Base-by-base conservation (phyloP, 139 green algal species). In the Auxenochlorella protothecoides region DNA sequence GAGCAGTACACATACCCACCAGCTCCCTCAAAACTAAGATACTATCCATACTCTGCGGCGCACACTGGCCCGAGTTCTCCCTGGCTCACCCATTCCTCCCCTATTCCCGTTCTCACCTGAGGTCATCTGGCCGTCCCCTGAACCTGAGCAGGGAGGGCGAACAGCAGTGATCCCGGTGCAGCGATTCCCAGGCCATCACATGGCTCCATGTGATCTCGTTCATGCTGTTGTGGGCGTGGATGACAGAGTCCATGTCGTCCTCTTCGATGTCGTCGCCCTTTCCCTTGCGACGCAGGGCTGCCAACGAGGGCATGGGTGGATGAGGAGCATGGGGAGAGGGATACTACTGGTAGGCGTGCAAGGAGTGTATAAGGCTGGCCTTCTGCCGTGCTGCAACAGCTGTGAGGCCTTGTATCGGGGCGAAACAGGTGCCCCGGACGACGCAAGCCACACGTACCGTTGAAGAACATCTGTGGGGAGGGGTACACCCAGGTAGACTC, bases 381-480 rank as follows among this genome's bases (percentile, higher is more conserved):
- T n/a, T n/a, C n/a, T n/a, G n/a, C n/a, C n/a, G n/a, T n/a, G n/a
- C n/a, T n/a, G n/a, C n/a, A n/a, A n/a, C n/a, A n/a, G 27, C 27
- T 44, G 27, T 1, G 27, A 44, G 27, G 27, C 27, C 27, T 44
- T 44, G 27, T 44, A 44, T 44, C 27, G 1, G 27, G 27, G 27
- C 27, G 27, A 44, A 44, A 44, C 27, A 44, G 27, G 27, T 44
- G 27, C 27, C 27, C 27, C 27, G 27, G 27, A 44, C 27, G 27
- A 44, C 27, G 27, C 27, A 44, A 44, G 27, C 57, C 68, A 9
- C 54, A 16, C 82, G 63, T 74, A 92, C 89, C 88, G 77, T 98
- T 98, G 81, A 91, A 98, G 59, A 98, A 96, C 93, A 98, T 98
- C 74, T 97, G 92, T 6, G 93, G 89, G 15, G 90, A 96, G 6